Percentiles rank a stretch among this genome's conserved stretches.
phyloP scores from a whole-genome alignment of 495 filamentous ascomycete species.

The Penicillium fimorum region DNA sequence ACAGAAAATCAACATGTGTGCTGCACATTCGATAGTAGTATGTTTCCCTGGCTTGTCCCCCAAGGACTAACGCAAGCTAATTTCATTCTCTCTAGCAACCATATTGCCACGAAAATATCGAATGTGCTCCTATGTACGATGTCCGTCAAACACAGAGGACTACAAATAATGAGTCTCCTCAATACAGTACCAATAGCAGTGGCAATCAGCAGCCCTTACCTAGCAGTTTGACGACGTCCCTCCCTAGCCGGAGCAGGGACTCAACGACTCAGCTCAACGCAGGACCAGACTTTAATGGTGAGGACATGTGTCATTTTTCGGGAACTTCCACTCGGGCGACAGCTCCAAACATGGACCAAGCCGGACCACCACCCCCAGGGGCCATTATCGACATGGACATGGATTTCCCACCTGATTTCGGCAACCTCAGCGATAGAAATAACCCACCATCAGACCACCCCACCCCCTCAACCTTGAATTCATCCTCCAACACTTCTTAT shows the following conservation, averaged over 20 bases:
- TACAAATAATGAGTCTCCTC: background rate
- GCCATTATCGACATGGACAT: constrained; percentile 30
- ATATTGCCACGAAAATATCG: constrained; percentile 10
- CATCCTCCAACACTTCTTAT: constrained; percentile 37
- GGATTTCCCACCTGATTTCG: constrained; percentile 32
- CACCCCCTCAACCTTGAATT: constrained; percentile 38
- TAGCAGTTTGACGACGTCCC: constrained; percentile 19
- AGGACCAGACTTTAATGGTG: constrained; percentile 4
- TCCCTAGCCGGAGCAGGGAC: constrained; percentile 31
- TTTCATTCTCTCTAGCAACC: constrained; percentile 9
- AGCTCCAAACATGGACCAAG: constrained; percentile 9
- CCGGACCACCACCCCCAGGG: constrained; percentile 2
- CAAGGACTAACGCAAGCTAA: background rate
- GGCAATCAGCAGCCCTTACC: background rate
- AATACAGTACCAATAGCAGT: constrained; percentile 6
- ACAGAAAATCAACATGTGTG: constrained; percentile 7
- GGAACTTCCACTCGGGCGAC: constrained; percentile 5
- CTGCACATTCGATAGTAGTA: constrained; percentile 16
- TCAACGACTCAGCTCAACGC: background rate
- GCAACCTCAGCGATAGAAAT: constrained; percentile 25
- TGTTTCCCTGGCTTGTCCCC: constrained; percentile 2
- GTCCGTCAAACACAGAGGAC: constrained; percentile 14
- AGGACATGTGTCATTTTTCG: constrained; percentile 9
- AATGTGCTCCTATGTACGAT: constrained; percentile 17
- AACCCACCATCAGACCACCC: constrained; percentile 36